These are phyloP conservation scores for Penicillium frequentans DNA, from an alignment of 2,329 filamentous ascomycete genomes.

Conservation along the genomic window DNA sequence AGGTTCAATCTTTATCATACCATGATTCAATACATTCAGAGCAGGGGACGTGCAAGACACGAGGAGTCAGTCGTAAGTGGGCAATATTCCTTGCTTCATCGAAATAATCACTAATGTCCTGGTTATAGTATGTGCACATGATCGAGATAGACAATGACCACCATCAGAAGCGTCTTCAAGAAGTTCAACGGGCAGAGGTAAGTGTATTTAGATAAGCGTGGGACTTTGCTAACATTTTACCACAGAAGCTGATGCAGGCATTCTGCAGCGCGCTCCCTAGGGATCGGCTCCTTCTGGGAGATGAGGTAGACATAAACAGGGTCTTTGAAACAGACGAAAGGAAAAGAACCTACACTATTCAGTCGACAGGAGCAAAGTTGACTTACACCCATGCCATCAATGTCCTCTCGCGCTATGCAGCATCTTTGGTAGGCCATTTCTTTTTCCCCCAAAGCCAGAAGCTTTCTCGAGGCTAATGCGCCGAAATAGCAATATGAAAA, in stretches of 20 bases:
- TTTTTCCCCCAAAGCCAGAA: background rate
- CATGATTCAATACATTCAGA: constrained; percentile 94
- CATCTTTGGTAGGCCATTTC: constrained; percentile 55
- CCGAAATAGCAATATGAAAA: constrained; percentile 45
- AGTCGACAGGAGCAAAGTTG: constrained; percentile 70
- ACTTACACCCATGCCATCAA: constrained; percentile 73
- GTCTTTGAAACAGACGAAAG: constrained; percentile 55
- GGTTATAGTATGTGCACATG: constrained; percentile 71
- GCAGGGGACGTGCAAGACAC: constrained; percentile 80
- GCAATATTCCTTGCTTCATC: too few species aligned
- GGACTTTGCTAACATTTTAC: background rate
- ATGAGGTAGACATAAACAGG: constrained; percentile 58
- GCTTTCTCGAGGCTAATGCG: background rate
- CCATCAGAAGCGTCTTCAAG: constrained; percentile 59
- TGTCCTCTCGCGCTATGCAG: constrained; percentile 71
- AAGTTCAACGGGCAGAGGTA: constrained; percentile 48
- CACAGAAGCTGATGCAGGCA: constrained; percentile 60
- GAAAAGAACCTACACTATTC: constrained; percentile 60
- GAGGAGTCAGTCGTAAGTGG: constrained; percentile 60
- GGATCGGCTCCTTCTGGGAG: constrained; percentile 67
- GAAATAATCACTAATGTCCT: constrained; percentile 2
- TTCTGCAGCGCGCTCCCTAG: constrained; percentile 76
- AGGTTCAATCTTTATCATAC: constrained; percentile 86
- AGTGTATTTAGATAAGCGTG: background rate
- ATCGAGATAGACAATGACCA: constrained; percentile 70